Evolutionary conservation across 495 filamentous ascomycete genomes (phyloP).

Genomic region (Penicillium lagena): DNA sequence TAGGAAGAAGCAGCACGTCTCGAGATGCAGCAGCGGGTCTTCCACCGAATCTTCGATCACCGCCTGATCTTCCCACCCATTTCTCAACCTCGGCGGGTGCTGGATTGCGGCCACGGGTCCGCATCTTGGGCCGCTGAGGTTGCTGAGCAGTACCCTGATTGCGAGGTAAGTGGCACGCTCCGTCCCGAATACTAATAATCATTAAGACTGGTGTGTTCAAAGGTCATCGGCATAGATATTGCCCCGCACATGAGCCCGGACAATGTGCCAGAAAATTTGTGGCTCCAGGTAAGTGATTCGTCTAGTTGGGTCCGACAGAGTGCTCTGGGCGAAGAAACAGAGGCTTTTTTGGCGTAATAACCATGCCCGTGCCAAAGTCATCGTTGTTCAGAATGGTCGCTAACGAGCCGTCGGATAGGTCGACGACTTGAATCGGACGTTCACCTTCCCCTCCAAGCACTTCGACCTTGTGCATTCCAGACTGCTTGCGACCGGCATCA

Average conservation of each 20-base stretch:
- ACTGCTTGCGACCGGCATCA: conserved; percentile 72
- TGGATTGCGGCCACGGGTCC: conserved; percentile 74
- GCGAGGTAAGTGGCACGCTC: conserved; percentile 50
- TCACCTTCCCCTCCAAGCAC: conserved; percentile 66
- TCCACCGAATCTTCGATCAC: conserved; percentile 67
- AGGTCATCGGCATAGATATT: conserved; percentile 82
- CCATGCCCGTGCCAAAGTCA: no score
- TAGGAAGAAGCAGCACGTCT: conserved; percentile 81
- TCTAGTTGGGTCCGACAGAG: no score
- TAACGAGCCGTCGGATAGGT: conserved; percentile 39
- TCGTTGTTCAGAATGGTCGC: conserved; percentile 8
- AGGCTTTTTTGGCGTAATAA: no score
- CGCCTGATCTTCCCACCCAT: conserved; percentile 78
- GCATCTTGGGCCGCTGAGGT: conserved; percentile 56
- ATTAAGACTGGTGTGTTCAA: conserved; percentile 14
- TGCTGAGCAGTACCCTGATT: conserved; percentile 61
- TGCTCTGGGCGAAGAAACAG: no score
- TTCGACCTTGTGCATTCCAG: conserved; percentile 92
- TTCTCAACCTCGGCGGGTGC: conserved; percentile 50
- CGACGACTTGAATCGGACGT: conserved; percentile 71
- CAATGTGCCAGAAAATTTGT: conserved; percentile 61
- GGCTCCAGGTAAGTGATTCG: conserved; percentile 51
- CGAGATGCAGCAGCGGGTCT: conserved; percentile 60
- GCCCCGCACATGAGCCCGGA: conserved; percentile 68
- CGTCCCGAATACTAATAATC: neutral